phyloP scores from a whole-genome alignment of 352 stramenopile genomes.

The Peronospora tabacina region DNA sequence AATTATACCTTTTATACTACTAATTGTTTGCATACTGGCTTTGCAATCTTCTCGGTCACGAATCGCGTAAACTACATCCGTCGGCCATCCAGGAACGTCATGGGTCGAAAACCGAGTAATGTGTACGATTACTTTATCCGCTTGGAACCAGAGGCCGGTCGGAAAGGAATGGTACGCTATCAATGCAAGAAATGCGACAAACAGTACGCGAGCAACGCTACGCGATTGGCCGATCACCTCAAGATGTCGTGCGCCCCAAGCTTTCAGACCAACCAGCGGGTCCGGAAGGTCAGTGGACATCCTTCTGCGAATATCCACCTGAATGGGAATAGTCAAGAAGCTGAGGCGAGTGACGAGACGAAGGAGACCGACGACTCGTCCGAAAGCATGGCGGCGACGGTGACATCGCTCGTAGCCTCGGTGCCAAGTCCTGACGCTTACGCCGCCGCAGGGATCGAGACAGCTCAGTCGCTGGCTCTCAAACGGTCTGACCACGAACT shows the following conservation, averaged over 20 bases:
- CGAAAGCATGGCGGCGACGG: constrained; percentile 7
- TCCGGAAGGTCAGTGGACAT: neutral
- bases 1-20: neutral
- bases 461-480: constrained; percentile 23
- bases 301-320: neutral
- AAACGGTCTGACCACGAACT: constrained; percentile 49
- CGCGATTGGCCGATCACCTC: constrained; percentile 69
- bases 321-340: constrained; percentile 1
- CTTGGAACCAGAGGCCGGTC: constrained; percentile 49
- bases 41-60: constrained; percentile 3
- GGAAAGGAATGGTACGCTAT: constrained; percentile 73
- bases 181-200: constrained; percentile 86
- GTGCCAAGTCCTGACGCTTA: constrained; percentile 13
- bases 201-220: constrained; percentile 81
- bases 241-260: constrained; percentile 59
- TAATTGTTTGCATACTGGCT: constrained; percentile 1
- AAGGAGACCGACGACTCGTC: constrained; percentile 1
- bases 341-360: constrained; percentile 2
- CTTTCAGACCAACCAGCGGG: constrained; percentile 79
- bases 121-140: constrained; percentile 83
- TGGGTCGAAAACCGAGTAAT: constrained; percentile 81
- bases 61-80: constrained; percentile 11
- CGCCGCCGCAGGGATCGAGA: constrained; percentile 2
- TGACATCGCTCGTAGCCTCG: constrained; percentile 25
- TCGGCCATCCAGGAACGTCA: constrained; percentile 1